Evolutionary conservation across 2,329 filamentous ascomycete species (phyloP).

Genomic region (Raffaelea deltoideospora): DNA sequence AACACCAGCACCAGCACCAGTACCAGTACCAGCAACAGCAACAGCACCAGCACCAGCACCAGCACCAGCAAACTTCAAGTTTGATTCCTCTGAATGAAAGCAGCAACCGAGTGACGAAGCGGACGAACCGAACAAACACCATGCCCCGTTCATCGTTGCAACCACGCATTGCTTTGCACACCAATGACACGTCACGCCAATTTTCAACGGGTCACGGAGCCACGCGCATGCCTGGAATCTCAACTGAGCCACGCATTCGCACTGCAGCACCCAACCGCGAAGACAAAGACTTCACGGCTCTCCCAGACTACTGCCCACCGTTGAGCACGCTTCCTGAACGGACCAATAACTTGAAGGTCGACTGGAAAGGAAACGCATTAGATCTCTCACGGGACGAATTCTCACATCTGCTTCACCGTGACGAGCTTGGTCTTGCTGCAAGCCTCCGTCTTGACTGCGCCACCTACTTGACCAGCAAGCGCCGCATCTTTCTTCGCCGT

Average conservation of each 20-base stretch:
- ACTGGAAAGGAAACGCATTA: constrained; percentile 72
- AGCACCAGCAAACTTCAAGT: too few relatives aligned
- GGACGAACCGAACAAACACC: background rate
- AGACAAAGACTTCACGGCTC: constrained; percentile 62
- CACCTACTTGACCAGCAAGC: constrained; percentile 84
- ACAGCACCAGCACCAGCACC: constrained; percentile 1
- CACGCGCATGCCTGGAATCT: constrained; percentile 2
- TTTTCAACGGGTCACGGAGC: background rate
- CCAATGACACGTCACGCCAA: constrained; percentile 2
- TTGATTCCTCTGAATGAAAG: background rate
- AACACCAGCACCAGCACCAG: background rate
- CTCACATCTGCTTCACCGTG: constrained; percentile 54
- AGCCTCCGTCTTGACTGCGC: constrained; percentile 72
- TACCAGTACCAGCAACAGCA: background rate
- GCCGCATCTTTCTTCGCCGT: constrained; percentile 71
- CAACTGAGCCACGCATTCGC: constrained; percentile 18
- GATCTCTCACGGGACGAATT: constrained; percentile 62
- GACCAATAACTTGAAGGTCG: constrained; percentile 60
- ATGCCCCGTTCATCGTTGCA: constrained; percentile 1
- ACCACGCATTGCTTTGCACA: constrained; percentile 12
- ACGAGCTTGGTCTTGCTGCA: constrained; percentile 63
- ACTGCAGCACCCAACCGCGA: constrained; percentile 53
- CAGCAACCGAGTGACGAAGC: constrained; percentile 5
- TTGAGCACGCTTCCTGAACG: constrained; percentile 48
- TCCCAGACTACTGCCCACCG: constrained; percentile 61